Base-by-base conservation (phyloP, 1,284 basidiomycete species). In the Pseudozyma sp. region DNA sequence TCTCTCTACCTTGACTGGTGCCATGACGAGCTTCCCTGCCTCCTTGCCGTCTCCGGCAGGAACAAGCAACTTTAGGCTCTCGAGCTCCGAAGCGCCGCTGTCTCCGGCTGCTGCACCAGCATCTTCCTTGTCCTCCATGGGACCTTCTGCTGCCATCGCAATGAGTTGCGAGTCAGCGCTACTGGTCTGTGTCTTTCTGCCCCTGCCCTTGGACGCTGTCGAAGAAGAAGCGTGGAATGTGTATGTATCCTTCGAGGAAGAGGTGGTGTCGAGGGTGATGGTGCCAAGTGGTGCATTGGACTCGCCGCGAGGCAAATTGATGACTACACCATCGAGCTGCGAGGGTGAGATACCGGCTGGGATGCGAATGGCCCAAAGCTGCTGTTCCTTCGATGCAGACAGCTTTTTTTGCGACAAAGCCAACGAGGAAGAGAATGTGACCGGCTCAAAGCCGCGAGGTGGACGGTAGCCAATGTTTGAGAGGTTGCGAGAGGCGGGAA, bases 121-220 rank as follows among this genome's bases (percentile, higher is more conserved):
- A 19, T 61, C 59, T 53, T 47, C 68, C 34, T 60, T 52, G 25
- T 39, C 59, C 43, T 51, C 53, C 21, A 59, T 21, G 19, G 48
- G 52, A 1, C 14, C 49, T 21, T 62, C 54, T 5, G 70, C 76
- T 1, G 79, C 76, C 77, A 80, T 80, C 4, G 69, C 62, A 42
- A 80, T 79, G 9, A 80, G 66, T 48, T 80, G 79, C 18, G 79
- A 77, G 18, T 70, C 58, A 7, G 62, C 67, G 31, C 49, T 60
- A 39, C 49, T 58, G 9, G 62, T 43, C 11, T 58, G 57, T 5
- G 55, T 11, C 36, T 65, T 71, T 19, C 57, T 67, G 9, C 44
- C 48, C 16, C 68, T 71, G 35, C 60, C 60, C 40, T 71, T 67
- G 35, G 52, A 25, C 5, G 61, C 44, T 0, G 73, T 60, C 2